A percentile compares a stretch with the other conserved stretches of the same genome.
Evolutionary conservation across 805 yeast species (phyloP).

Genomic region (Jamesozyma gamospora): DNA sequence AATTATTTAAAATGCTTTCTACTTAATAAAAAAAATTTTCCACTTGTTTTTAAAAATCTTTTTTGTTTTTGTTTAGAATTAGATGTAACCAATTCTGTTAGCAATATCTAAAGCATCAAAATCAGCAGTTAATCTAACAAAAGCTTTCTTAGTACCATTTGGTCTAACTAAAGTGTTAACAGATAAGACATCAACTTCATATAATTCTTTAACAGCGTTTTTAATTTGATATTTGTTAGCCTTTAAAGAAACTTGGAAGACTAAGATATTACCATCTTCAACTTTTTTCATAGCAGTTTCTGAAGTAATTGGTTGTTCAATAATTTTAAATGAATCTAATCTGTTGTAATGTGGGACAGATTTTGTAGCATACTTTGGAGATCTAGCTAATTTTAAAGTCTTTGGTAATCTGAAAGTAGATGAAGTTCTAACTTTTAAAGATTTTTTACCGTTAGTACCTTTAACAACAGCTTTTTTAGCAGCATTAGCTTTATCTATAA

Average conservation of each 20-base stretch:
- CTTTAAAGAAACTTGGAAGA: constrained; percentile 94
- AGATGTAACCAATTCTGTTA: constrained; percentile 98
- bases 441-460: constrained; percentile 89
- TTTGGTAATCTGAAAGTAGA: constrained; percentile 96
- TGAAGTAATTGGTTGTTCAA: constrained; percentile 90
- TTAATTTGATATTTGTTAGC: constrained; percentile 98
- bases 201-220: constrained; percentile 95
- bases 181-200: constrained; percentile 88
- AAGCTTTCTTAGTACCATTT: constrained; percentile 99
- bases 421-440: constrained; percentile 85
- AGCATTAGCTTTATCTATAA: constrained; percentile 80
- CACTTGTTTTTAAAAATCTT: background rate
- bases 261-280: constrained; percentile 98
- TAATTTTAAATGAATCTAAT: constrained; percentile 89
- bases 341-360: constrained; percentile 96
- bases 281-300: constrained; percentile 99
- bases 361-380: constrained; percentile 92
- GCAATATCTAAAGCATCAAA: constrained; percentile 99
- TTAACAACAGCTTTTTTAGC: constrained; percentile 98
- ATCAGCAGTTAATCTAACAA: constrained; percentile 97
- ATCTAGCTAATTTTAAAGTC: constrained; percentile 87
- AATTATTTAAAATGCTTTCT: background rate
- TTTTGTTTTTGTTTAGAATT: constrained; percentile 26
- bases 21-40: background rate
- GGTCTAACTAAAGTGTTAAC: constrained; percentile 98